Base-by-base conservation (phyloP, 1,139 yeast species). In the Yamadazyma oceani region DNA sequence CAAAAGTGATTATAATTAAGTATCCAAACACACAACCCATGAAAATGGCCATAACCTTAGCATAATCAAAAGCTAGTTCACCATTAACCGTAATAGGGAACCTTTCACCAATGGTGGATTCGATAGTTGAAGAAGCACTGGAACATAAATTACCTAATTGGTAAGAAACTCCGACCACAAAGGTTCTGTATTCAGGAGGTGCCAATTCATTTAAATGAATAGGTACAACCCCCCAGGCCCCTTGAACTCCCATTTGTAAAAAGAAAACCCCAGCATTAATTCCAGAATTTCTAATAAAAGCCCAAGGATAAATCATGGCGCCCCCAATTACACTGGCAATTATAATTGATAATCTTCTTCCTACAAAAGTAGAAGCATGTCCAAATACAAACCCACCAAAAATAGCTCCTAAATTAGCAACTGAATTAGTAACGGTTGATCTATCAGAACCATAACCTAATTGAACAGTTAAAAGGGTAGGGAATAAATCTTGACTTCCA, bases 211-310 rank as follows among this genome's bases (percentile, higher is more conserved):
- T 72, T 36, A 85, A 67, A 58, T 85, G 88, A 45, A 84, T 77
- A 38, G 95, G 95, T 48, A 84, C 74, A 32, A 85, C 85, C 50
- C 95, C 94, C 89, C 95, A 87, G 13, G 88, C 85, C 47, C 95
- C 95, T 62, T 85, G 95, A 35, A 86, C 92, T 49, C 80, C 80
- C 53, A 82, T 79, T 60, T 87, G 95, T 51, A 86, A 63, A 66
- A 83, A 85, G 62, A 85, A 86, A 2, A 73, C 92, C 41, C 86
- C 84, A 5, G 92, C 94, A 53, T 85, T 82, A 46, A 84, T 75
- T 25, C 80, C 86, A 25, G 60, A 50, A 43, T 69, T 69, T 13
- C 46, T 52, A 27, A 73, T 58, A 51, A 79, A 85, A 0, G 86
- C 90, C 90, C 92, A 81, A 33, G 88, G 88, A 49, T 81, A 81